Base-by-base conservation (phyloP, 78 protist genomes). In the Dictyostelium purpureum region DNA sequence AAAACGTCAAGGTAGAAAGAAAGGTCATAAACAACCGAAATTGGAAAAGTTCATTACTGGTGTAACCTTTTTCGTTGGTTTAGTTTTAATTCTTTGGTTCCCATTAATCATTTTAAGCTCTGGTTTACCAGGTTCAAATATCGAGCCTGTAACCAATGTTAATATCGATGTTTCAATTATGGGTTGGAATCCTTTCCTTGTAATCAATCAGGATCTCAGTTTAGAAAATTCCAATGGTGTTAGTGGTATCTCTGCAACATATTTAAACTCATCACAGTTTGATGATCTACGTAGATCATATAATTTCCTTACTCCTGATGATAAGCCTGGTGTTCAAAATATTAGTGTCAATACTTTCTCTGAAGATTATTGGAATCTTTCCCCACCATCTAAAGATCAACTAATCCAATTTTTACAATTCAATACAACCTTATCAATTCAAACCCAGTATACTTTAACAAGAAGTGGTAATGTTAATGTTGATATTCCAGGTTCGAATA, bases 81-180 rank as follows among this genome's bases (percentile, higher is more conserved):
- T 97, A 0, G 70, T 93, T 12, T 0, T 96, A 18, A 31, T 97
- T 9, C 19, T 97, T 2, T 94, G 83, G 81, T 87, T 95, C 57
- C 98, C 97, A n/a, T 80, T 96, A 14, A 38, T 95, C 24, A 75
- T 93, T 51, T 47, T 90, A 9, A 49, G 73, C 0, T 89, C 94
- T 38, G 90, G 90, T 26, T 82, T 82, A 54, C 90, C 90, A 4
- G 90, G 90, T 24, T 42, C 66, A 33, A 82, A 82, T 43, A 70
- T 82, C 37, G 79, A 54, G 11, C 79, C 90, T 4, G 90, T 82
- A 2, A 82, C 57, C 18, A 42, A n/a, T 16, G 77, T 82, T 42
- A 43, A 82, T 24, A 70, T 82, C 2, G 73, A 82, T 40, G 52
- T 82, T 0, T 70, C 80, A 0, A 73, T 82, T 21, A 57, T 70